Percentiles rank a stretch among this genome's conserved stretches.
Conservation (phyloP, 306 rosid species). For the Pyrus communis region DNA sequence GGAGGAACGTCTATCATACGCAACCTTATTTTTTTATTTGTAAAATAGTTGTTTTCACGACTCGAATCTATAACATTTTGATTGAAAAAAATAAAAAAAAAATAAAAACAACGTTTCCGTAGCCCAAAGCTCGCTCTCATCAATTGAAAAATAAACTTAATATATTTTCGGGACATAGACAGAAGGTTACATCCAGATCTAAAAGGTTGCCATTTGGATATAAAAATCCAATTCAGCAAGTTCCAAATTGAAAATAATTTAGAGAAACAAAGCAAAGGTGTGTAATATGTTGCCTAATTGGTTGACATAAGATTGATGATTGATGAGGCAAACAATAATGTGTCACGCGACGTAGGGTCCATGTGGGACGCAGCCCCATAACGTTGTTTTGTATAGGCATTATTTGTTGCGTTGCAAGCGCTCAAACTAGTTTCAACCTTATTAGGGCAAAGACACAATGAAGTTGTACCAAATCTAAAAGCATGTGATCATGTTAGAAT, state of each 20-base stretch:
- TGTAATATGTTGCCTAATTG: slow-evolving; percentile 13
- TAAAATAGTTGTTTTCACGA: no score
- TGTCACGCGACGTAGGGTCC: slow-evolving; percentile 57
- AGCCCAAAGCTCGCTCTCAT: no score
- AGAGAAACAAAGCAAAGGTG: background rate
- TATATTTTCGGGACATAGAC: background rate
- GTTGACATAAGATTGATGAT: slow-evolving; percentile 41
- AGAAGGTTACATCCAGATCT: background rate
- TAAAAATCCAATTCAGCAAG: background rate
- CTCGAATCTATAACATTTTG: rapidly evolving
- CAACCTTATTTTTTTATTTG: rapidly evolving
- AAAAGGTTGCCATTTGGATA: background rate
- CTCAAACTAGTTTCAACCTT: background rate
- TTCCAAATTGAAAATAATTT: background rate
- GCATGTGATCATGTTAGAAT: background rate
- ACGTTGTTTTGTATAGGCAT: background rate
- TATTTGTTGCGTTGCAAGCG: background rate
- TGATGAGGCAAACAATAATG: slow-evolving; percentile 29
- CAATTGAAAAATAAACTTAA: background rate
- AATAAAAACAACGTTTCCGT: no score
- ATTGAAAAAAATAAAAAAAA: no score
- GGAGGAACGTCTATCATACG: no score
- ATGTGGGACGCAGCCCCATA: background rate
- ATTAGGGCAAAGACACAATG: background rate
- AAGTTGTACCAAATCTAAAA: background rate